phyloP scores from a whole-genome alignment of 31 red algal genomes.

The Asparagopsis taxiformis region DNA sequence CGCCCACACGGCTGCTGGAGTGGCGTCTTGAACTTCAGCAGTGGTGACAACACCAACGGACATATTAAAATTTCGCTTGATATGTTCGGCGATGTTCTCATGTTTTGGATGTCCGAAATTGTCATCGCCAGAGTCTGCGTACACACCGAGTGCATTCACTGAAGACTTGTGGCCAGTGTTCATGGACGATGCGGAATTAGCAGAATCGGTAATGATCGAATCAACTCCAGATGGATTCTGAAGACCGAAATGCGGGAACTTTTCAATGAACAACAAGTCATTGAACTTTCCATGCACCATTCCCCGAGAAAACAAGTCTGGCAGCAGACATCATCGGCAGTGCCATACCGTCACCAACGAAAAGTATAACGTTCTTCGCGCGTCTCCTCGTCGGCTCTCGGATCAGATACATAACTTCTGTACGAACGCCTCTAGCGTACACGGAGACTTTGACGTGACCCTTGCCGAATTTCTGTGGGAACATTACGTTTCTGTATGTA shows the following conservation, averaged over 20 bases:
- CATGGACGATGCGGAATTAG: slow-evolving; percentile 42
- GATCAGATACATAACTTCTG: slow-evolving; percentile 24
- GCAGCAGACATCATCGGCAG: slow-evolving; percentile 67
- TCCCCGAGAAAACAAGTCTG: slow-evolving; percentile 46
- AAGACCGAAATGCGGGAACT: slow-evolving; percentile 26
- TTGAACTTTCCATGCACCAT: slow-evolving; percentile 77
- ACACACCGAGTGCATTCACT: slow-evolving; percentile 58
- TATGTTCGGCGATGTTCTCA: slow-evolving; percentile 42
- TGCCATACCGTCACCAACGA: slow-evolving; percentile 62
- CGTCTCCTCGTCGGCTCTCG: slow-evolving; percentile 37
- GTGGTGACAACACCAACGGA: slow-evolving; percentile 63
- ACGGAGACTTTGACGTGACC: slow-evolving; percentile 42
- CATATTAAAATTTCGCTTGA: slow-evolving; percentile 50
- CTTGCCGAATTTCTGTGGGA: slow-evolving; percentile 26
- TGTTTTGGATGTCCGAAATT: slow-evolving; percentile 46
- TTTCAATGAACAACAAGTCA: slow-evolving; percentile 35
- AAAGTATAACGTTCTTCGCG: slow-evolving; percentile 48
- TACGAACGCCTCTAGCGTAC: slow-evolving; percentile 35
- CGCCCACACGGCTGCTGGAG: slow-evolving; percentile 45
- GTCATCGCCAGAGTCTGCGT: slow-evolving; percentile 54
- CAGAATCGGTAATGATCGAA: slow-evolving; percentile 69
- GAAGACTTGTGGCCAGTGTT: slow-evolving; percentile 58
- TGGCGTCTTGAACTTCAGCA: slow-evolving; percentile 57
- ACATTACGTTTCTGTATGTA: slow-evolving; percentile 41
- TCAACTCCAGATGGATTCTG: slow-evolving; percentile 44